Conservation (phyloP, 495 filamentous ascomycete species). For the Talaromyces thailandensis region DNA sequence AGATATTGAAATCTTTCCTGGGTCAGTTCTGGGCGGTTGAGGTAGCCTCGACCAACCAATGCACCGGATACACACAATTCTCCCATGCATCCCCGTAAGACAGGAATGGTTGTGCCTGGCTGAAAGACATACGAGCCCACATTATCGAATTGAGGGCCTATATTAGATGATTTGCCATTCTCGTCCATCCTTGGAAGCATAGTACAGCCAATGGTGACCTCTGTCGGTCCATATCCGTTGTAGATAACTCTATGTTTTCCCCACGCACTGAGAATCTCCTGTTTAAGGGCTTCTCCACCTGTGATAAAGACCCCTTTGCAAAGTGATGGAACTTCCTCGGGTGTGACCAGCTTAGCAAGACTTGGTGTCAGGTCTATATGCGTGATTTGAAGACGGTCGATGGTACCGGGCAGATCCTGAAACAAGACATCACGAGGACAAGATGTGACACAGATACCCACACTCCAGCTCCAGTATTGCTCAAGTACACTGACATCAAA, state of each 20-base stretch:
- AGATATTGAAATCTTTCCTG: slow-evolving; percentile 22
- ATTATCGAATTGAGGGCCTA: slow-evolving; percentile 21
- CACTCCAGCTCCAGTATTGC: slow-evolving; percentile 84
- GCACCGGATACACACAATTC: slow-evolving; percentile 32
- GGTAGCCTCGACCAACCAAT: slow-evolving; percentile 27
- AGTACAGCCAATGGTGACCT: slow-evolving; percentile 23
- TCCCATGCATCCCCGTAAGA: slow-evolving; percentile 22
- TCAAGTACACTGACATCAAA: slow-evolving; percentile 85
- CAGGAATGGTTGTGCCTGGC: slow-evolving; percentile 9
- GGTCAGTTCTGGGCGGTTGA: slow-evolving; percentile 29
- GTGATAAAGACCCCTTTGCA: slow-evolving; percentile 16
- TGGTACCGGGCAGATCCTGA: slow-evolving; percentile 62
- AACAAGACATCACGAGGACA: slow-evolving; percentile 71
- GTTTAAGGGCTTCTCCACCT: slow-evolving; percentile 19
- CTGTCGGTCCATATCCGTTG: slow-evolving; percentile 25
- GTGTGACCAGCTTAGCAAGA: slow-evolving; percentile 17
- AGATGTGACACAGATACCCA: slow-evolving; percentile 70
- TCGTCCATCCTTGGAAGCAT: slow-evolving; percentile 12
- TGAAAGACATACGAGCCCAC: slow-evolving; percentile 19
- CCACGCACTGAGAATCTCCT: slow-evolving; percentile 22
- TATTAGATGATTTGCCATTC: slow-evolving; percentile 19
- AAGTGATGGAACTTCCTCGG: slow-evolving; percentile 16
- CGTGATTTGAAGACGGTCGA: slow-evolving; percentile 64
- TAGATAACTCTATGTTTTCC: slow-evolving; percentile 14
- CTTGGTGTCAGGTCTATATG: slow-evolving; percentile 63